Base-by-base conservation (phyloP, 2,329 filamentous ascomycete genomes). In the Xylaria sp. region DNA sequence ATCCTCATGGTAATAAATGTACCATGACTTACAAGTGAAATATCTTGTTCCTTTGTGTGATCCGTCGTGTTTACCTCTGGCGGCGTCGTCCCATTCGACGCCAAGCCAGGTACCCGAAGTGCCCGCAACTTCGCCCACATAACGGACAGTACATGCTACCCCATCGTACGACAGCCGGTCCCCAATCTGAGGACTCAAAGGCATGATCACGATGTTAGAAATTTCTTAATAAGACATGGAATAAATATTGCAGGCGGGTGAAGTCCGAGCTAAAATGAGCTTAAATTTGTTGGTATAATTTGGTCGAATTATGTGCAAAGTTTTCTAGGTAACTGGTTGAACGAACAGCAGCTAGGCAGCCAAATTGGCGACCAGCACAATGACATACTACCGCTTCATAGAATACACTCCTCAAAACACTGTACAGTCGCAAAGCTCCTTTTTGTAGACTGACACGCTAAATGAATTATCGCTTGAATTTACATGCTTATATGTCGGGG, bases 11-110 rank as follows among this genome's bases (percentile, higher is more conserved):
- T 3, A 10, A 15, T 4, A 13, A 39, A 34, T 8, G 39, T 12
- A 7, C 4, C 13, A 56, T 12, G 32, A 67, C 83, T 77, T 87
- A 95, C 95, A 97, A 73, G 85, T 83, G 76, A 98, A 98, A 78
- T 97, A 97, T 69, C 87, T 89, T 69, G 87, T 84, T 67, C 91
- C 93, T 71, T 91, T 89, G 80, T 97, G 90, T 68, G 91, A 89
- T 67, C 96, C 96, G 76, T 95, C 88, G 80, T 99, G 94, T 83
- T 97, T 98, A 69, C 96, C 96, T 75, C 94, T 87, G 43, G 84
- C 86, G 65, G 90, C 83, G 78, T 97, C 93, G 80, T 98, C 95
- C 96, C 96, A 99, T 85, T 99, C 96, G 56, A 98, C 93, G 55
- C 96, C 96, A 39, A 98, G 86, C 94, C 95, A 98, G 70, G 86